These are phyloP conservation scores for Kwoniella pini DNA, from an alignment of 768 basidiomycete species.

Conservation along the genomic window DNA sequence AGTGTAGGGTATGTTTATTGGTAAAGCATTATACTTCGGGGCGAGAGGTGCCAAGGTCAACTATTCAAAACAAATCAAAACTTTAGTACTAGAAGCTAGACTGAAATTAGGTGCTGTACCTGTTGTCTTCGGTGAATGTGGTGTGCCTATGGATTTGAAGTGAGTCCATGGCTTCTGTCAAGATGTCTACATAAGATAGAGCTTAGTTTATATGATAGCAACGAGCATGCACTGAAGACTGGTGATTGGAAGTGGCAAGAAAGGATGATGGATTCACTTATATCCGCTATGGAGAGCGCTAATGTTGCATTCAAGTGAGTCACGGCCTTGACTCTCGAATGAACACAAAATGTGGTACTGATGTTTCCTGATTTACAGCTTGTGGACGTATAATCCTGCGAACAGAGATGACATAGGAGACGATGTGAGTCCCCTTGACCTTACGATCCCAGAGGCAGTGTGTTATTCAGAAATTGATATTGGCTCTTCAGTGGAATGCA, in stretches of 20 bases:
- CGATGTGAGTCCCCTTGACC: conserved; percentile 36
- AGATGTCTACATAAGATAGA: no score
- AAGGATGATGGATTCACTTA: conserved; percentile 92
- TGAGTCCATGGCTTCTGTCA: no score
- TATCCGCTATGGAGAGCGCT: conserved; percentile 74
- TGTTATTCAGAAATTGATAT: background rate
- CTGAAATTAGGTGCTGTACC: conserved; percentile 75
- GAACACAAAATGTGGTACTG: background rate
- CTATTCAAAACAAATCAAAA: conserved; percentile 76
- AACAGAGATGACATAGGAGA: conserved; percentile 80
- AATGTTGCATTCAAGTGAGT: conserved; percentile 84
- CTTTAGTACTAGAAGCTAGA: conserved; percentile 71
- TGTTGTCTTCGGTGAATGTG: conserved; percentile 86
- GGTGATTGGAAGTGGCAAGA: conserved; percentile 79
- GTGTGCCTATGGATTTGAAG: conserved; percentile 98
- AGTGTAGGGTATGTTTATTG: conserved; percentile 89
- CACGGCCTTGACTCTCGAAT: background rate
- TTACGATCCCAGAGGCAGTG: background rate
- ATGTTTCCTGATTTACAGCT: conserved; percentile 56
- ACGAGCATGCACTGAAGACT: conserved; percentile 68
- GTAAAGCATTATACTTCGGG: conserved; percentile 84
- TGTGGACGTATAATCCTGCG: conserved; percentile 93
- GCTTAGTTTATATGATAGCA: no score
- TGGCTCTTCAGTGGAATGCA: conserved; percentile 71
- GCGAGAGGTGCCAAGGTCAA: conserved; percentile 77